Percentiles rank a stretch among this genome's conserved stretches.
These are phyloP conservation scores for Hysterangium stoloniferum DNA, from an alignment of 768 basidiomycete genomes.

Conservation along the genomic window DNA sequence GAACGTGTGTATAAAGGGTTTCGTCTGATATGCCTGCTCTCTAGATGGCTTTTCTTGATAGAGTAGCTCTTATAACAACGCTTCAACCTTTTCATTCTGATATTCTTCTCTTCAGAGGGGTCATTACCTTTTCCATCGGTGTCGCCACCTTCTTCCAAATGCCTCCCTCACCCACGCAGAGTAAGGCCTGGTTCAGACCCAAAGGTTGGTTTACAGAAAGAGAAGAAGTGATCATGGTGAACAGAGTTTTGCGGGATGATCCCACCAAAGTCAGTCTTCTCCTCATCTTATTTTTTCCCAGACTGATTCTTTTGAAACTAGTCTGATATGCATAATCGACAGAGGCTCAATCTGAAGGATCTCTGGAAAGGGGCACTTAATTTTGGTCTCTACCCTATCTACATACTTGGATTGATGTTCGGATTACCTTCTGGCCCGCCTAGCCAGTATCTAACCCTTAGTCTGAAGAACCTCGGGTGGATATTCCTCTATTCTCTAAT, in stretches of 20 bases:
- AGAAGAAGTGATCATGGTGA: constrained; percentile 54
- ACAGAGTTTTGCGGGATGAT: constrained; percentile 55
- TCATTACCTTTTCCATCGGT: constrained; percentile 45
- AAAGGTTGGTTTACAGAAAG: constrained; percentile 59
- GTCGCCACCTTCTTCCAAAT: constrained; percentile 48
- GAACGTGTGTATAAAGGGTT: neutral
- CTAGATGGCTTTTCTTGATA: constrained; percentile 49
- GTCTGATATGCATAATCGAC: constrained; percentile 66
- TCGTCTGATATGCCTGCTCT: too few relatives aligned
- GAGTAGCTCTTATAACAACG: constrained; percentile 30
- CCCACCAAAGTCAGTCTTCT: constrained; percentile 44
- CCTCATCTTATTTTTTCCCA: too few relatives aligned
- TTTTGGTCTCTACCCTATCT: constrained; percentile 61
- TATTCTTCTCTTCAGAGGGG: constrained; percentile 26
- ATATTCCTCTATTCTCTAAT: constrained; percentile 5
- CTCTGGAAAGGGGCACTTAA: constrained; percentile 50
- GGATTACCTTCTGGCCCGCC: constrained; percentile 43
- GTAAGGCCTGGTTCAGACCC: constrained; percentile 47
- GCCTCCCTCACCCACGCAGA: constrained; percentile 54
- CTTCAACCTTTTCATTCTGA: too few relatives aligned
- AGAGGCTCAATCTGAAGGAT: constrained; percentile 42
- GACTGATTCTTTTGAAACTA: constrained; percentile 17
- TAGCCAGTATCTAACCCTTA: constrained; percentile 48
- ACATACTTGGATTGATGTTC: constrained; percentile 49
- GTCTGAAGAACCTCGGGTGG: constrained; percentile 46